Conservation (phyloP, 345 rosid genomes). For the Lepidium sativum region DNA sequence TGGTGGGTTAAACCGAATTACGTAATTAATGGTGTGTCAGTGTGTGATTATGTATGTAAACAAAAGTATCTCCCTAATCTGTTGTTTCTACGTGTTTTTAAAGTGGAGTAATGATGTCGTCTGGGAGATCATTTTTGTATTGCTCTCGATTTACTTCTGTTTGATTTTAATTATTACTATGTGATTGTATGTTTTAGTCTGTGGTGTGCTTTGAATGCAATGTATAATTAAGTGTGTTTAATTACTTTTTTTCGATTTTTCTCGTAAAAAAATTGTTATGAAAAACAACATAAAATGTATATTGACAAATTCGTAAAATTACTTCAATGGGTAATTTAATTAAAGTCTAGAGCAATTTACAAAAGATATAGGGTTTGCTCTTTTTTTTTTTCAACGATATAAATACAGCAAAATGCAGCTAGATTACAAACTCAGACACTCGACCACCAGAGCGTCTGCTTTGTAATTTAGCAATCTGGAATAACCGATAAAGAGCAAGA, state of each 20-base stretch:
- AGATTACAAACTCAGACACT: too few species aligned
- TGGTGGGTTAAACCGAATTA: conserved; percentile 17
- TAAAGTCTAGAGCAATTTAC: too few species aligned
- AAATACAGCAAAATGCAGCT: too few species aligned
- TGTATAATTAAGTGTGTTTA: conserved; percentile 6
- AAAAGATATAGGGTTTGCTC: too few species aligned
- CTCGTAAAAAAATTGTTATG: neutral
- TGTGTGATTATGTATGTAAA: neutral
- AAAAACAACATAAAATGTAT: neutral
- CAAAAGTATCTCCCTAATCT: conserved; percentile 22
- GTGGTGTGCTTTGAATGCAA: neutral
- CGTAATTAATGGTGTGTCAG: neutral
- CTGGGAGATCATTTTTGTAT: conserved; percentile 7
- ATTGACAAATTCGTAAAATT: neutral
- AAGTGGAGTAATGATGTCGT: conserved; percentile 26
- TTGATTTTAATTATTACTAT: neutral
- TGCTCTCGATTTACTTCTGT: neutral
- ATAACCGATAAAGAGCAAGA: too few species aligned
- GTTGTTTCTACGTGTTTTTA: conserved; percentile 31
- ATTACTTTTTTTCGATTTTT: neutral
- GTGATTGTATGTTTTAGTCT: neutral
- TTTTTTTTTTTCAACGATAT: too few species aligned
- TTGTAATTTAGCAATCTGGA: too few species aligned
- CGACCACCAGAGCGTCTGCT: too few species aligned
- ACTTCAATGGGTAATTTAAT: neutral